phyloP scores from a whole-genome alignment of 352 stramenopile species.

The Aphanomyces stellatus region DNA sequence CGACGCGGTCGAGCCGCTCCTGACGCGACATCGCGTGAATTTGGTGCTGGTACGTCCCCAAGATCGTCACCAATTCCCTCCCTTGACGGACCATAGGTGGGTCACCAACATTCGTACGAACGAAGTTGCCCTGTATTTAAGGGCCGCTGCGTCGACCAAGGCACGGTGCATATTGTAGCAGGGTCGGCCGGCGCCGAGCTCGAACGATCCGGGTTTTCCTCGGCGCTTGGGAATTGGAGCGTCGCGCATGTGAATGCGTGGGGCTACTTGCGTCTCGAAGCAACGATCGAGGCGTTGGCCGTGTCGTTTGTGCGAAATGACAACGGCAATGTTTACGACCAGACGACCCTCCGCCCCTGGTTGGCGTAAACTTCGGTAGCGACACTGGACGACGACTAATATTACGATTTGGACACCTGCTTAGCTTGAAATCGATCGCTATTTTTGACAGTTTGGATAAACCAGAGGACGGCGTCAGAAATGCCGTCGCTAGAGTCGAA shows the following conservation, averaged over 20 bases:
- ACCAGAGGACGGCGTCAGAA: conserved; percentile 57
- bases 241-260: conserved; percentile 71
- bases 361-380: not conserved
- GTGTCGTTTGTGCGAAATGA: conserved; percentile 62
- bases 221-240: conserved; percentile 65
- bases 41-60: conserved; percentile 55
- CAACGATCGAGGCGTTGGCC: conserved; percentile 27
- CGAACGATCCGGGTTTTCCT: conserved; percentile 54
- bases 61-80: not conserved
- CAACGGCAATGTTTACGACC: conserved; percentile 56
- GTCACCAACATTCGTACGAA: conserved; percentile 90
- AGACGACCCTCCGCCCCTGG: conserved; percentile 51
- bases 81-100: conserved; percentile 32
- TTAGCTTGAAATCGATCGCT: conserved; percentile 42
- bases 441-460: conserved; percentile 58
- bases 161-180: conserved; percentile 79
- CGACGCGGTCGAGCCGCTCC: conserved; percentile 84
- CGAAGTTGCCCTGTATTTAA: conserved; percentile 74
- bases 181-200: conserved; percentile 73
- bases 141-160: conserved; percentile 61
- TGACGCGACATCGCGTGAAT: conserved; percentile 85
- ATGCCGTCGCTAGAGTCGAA: conserved; percentile 40
- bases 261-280: conserved; percentile 50
- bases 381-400: too few species aligned
- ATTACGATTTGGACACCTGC: not conserved